Base-by-base conservation (phyloP, 805 yeast species). In the Candida suzukii region DNA sequence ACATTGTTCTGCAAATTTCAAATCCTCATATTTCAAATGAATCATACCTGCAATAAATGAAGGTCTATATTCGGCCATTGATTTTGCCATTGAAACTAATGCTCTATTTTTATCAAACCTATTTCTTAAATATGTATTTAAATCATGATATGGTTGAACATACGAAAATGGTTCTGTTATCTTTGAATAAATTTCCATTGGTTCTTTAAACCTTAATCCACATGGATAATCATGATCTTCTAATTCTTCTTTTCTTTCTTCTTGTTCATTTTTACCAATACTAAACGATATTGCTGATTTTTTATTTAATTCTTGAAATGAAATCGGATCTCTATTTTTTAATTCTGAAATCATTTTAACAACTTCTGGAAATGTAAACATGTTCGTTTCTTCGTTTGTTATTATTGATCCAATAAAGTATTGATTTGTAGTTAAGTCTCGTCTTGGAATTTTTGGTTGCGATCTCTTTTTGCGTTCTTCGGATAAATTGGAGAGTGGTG, bases 1-100 rank as follows among this genome's bases (percentile, higher is more conserved):
- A 52, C 96, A 86, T 64, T 91, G 95, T 57, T 91, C 99, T 83
- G 93, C 88, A 56, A 91, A 91, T 3, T 91, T 84, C 61, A 90
- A 70, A 59, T 91, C 99, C 33, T 86, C 95, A 51, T 87, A 95
- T 43, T 90, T 86, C 29, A 91, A 64, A 5, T 93, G 80, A 53
- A 86, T 84, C 31, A 95, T 86, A 52, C 95, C 85, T 3, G 97
- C 96, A 52, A 90, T 88, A 58, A 91, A 91, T 12, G 90, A 80
- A 2, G 98, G 96, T 48, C 98, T 67, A 54, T 88, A 88, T 35
- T 83, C 83, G 0, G 97, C 93, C 82, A 91, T 83, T 9, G 86
- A 77, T 54, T 82, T 80, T 2, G 95, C 88, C 80, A 93, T 82
- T 41, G 80, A 74, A 42, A 88, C 83, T 42, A 91, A 69, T 33